Base-by-base conservation (phyloP, 495 filamentous ascomycete species). In the Elasticomyces elasticus region DNA sequence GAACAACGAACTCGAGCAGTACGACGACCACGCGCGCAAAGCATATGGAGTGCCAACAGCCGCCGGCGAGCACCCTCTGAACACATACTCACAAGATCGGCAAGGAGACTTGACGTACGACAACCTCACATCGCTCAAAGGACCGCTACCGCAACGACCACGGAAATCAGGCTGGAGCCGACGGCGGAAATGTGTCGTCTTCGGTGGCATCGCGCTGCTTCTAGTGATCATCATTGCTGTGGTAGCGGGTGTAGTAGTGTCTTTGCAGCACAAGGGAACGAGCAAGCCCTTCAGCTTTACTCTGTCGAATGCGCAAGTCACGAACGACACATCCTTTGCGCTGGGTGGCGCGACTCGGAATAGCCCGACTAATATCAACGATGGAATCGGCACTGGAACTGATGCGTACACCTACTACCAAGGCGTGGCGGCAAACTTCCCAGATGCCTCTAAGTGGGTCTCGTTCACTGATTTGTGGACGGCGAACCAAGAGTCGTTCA, bases 401-500 rank as follows among this genome's bases (percentile, higher is more conserved):
- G 56, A 60, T 30, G 44, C n/a, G 13, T 61, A 61, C 43, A 56
- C 22, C 13, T 54, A 54, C 48, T 61, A 61, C 47, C 20, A 20
- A 9, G 58, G 58, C n/a, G n/a, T 25, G n/a, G 46, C 20, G 3
- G 9, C 51, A 19, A 38, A 50, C 42, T 61, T 54, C 50, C 58
- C 58, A 3, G 7, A 5, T 12, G 1, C 24, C 12, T 25, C 9
- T 11, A 17, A 5, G 1, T 60, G 56, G 56, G 26, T 60, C 25
- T 49, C 42, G 9, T 60, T 60, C 40, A 30, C 35, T 13, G 25
- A 60, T 9, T 50, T 60, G 51, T 60, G 56, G 56, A 59, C 60
- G 0, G 54, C 44, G 47, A 80, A 78, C 67, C 58, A 66, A 37
- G 60, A 51, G 2, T 62, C 65, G 37, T 69, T 82, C 59, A 33